Evolutionary conservation across 2,329 filamentous ascomycete genomes (phyloP).

Genomic region (Aspergillus persii): DNA sequence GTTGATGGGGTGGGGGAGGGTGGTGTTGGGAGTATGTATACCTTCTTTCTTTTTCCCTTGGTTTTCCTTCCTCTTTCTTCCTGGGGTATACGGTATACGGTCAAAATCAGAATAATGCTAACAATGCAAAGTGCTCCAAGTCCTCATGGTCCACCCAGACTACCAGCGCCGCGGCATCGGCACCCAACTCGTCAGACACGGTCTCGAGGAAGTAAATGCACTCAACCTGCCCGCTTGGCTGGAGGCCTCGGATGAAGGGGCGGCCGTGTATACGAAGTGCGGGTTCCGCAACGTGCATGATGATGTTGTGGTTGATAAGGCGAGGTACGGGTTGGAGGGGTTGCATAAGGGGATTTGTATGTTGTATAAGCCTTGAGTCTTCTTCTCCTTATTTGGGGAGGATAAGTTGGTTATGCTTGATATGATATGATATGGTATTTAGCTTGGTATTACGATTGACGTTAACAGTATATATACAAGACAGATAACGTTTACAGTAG

Average conservation of each 20-base stretch:
- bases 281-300: constrained; percentile 1
- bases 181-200: neutral
- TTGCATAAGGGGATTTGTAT: neutral
- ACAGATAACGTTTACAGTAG: too few relatives aligned
- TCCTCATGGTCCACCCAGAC: neutral
- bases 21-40: neutral
- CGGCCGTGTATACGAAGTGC: neutral
- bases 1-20: neutral
- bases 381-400: neutral
- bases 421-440: too few relatives aligned
- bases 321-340: neutral
- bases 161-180: constrained; percentile 5
- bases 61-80: neutral
- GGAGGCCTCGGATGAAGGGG: constrained; percentile 1
- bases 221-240: neutral
- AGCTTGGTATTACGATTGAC: too few relatives aligned
- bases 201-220: neutral
- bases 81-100: too few relatives aligned
- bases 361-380: neutral
- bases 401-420: too few relatives aligned
- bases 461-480: too few relatives aligned
- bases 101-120: neutral
- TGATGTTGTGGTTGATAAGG: neutral
- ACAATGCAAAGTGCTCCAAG: constrained; percentile 1
- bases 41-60: neutral